Evolutionary conservation across 2,329 filamentous ascomycete genomes (phyloP).

Genomic region (Beauveria pseudobassiana): DNA sequence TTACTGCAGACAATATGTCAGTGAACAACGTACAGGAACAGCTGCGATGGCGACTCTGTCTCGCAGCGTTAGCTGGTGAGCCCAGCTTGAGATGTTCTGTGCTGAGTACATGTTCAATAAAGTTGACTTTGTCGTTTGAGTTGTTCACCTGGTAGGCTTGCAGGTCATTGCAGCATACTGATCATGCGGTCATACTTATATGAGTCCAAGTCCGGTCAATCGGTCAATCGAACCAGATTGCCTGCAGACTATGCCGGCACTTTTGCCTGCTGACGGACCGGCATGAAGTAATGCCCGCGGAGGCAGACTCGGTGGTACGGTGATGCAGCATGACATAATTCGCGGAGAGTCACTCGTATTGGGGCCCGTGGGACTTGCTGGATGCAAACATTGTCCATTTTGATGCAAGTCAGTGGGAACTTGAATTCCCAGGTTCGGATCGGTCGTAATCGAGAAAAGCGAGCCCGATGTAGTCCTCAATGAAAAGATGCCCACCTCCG

Average conservation of each 20-base stretch:
- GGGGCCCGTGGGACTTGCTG: not conserved
- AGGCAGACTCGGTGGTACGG: not conserved
- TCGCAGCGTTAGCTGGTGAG: not conserved
- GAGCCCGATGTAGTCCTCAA: not conserved
- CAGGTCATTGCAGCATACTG: not conserved
- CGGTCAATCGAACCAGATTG: not conserved
- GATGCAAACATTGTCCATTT: not conserved
- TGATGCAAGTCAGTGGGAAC: not conserved
- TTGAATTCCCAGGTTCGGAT: not conserved
- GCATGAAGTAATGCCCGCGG: not conserved
- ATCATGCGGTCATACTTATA: not conserved
- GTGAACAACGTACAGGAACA: not conserved
- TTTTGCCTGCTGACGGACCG: not conserved
- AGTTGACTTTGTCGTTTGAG: not conserved
- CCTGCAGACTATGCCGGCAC: not conserved
- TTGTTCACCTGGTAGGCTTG: not conserved
- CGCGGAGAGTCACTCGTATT: not conserved
- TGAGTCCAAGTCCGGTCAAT: not conserved
- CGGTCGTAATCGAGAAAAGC: not conserved
- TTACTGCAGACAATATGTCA: not conserved
- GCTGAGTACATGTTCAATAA: not conserved
- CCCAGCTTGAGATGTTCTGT: not conserved
- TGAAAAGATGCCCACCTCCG: not conserved
- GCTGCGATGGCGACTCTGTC: not conserved
- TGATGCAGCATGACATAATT: not conserved